Evolutionary conservation across 345 rosid species (phyloP).

Genomic region (Gossypioides kirkii): DNA sequence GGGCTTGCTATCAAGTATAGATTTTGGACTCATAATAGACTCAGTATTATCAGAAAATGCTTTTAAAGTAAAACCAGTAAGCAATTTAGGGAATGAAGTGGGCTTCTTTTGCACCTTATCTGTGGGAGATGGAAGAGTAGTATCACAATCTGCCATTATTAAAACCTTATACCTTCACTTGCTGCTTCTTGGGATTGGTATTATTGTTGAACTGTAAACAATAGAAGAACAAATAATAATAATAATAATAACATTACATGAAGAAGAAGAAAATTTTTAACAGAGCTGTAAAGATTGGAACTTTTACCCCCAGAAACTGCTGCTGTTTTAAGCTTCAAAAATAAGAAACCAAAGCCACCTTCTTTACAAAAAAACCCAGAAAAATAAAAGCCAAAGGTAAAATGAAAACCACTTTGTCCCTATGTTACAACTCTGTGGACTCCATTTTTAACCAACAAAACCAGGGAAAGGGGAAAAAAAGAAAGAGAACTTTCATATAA

Average conservation of each 20-base stretch:
- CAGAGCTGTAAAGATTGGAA: constrained; percentile 14
- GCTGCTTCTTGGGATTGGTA: constrained; percentile 2
- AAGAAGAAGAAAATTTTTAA: not conserved
- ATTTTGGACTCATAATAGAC: constrained; percentile 69
- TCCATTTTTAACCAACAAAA: constrained; percentile 25
- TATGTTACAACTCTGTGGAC: constrained; percentile 22
- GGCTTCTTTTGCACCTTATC: constrained; percentile 33
- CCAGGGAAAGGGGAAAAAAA: not conserved
- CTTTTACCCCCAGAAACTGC: constrained; percentile 14
- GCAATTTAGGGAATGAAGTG: constrained; percentile 59
- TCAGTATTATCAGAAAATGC: constrained; percentile 48
- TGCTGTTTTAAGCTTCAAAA: constrained; percentile 26
- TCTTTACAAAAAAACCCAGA: constrained; percentile 18
- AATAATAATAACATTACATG: not conserved
- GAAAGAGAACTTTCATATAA: not conserved
- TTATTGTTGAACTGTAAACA: constrained; percentile 17
- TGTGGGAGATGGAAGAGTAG: constrained; percentile 27
- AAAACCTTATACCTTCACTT: constrained; percentile 23
- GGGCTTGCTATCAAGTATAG: constrained; percentile 76
- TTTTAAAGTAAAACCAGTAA: constrained; percentile 53
- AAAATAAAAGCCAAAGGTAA: constrained; percentile 14
- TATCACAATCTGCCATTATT: constrained; percentile 45
- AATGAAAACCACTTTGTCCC: constrained; percentile 13
- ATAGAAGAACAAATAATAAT: not conserved
- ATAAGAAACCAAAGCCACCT: constrained; percentile 16